Base-by-base conservation (phyloP, 768 basidiomycete species). In the Naganishia vishniacii region DNA sequence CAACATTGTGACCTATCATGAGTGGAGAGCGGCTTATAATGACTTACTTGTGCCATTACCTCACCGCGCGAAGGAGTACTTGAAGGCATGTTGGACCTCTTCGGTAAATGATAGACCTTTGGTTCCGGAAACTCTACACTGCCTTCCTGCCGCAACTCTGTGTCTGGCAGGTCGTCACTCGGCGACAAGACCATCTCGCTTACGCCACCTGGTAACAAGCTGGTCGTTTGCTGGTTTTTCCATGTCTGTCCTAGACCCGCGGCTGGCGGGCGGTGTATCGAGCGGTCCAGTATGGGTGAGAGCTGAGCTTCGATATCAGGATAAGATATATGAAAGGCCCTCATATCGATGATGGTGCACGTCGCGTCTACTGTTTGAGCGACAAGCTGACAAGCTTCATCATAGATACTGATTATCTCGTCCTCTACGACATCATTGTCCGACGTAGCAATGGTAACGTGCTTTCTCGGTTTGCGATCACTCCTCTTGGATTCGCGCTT, bases 271-370 rank as follows among this genome's bases (percentile, higher is more conserved):
- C 5, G 37, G 20, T 31, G 34, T 18, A 37, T 13, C 26, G 34
- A 12, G 18, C 5, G 13, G 6, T n/a, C 42, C 18, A 20, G 23
- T 9, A 37, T 3, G 5, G 53, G 34, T 15, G 15, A 6, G 23
- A n/a, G 34, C 34, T 20, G 26, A 25, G 15, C 18, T 31, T 29
- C 37, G n/a, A 20, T 26, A 20, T 40, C 41, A 0, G 75, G 75
- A 41, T 72, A 76, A 46, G 73, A 74, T 8, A 76, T 62, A 48
- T 76, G 75, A 51, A 74, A 74, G 44, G 71, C 69, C 7, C 68
- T 65, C 0, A 73, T 60, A 51, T 76, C 75, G 45, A 76, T 70
- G 12, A 74, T 69, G 12, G 72, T 69, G 8, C 74, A 73, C 5
- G 75, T 71, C 32, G 75, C 73, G 29, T 68, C 69, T 1, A 76